These are phyloP conservation scores for Jaenimonas drosophilae DNA, from an alignment of 208 protist species.

Conservation along the genomic window DNA sequence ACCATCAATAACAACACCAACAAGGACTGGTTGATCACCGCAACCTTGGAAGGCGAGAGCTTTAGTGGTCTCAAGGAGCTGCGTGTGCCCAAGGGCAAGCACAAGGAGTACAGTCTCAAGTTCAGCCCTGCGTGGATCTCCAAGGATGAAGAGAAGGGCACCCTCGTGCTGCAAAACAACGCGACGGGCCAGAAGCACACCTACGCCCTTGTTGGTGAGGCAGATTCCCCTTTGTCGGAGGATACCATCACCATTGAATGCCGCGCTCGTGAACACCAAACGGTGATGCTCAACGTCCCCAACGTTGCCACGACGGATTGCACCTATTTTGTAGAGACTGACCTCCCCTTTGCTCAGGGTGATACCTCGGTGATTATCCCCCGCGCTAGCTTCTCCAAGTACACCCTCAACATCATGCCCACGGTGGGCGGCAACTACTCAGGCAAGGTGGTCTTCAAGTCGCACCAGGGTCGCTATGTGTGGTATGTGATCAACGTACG, in stretches of 20 bases:
- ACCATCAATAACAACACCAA: constrained; percentile 67
- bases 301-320: constrained; percentile 58
- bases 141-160: constrained; percentile 29
- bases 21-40: constrained; percentile 82
- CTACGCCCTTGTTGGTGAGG: constrained; percentile 77
- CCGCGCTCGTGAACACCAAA: constrained; percentile 51
- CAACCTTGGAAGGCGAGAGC: constrained; percentile 52
- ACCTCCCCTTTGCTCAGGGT: constrained; percentile 77
- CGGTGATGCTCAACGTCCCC: constrained; percentile 52
- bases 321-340: constrained; percentile 74
- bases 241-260: constrained; percentile 71
- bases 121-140: constrained; percentile 82
- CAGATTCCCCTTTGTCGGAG: constrained; percentile 85
- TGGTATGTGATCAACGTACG: constrained; percentile 88
- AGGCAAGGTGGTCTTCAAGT: constrained; percentile 79
- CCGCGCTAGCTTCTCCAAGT: constrained; percentile 39
- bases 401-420: constrained; percentile 63
- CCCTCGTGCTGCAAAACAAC: constrained; percentile 78
- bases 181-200: constrained; percentile 76
- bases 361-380: constrained; percentile 44
- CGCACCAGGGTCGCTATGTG: constrained; percentile 71
- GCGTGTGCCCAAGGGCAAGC: constrained; percentile 49
- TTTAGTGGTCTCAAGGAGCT: constrained; percentile 84
- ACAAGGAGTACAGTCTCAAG: constrained; percentile 75
- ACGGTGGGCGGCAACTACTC: constrained; percentile 71